Conservation (phyloP, 176 grass and related monocot species). For the Oryza rufipogon region DNA sequence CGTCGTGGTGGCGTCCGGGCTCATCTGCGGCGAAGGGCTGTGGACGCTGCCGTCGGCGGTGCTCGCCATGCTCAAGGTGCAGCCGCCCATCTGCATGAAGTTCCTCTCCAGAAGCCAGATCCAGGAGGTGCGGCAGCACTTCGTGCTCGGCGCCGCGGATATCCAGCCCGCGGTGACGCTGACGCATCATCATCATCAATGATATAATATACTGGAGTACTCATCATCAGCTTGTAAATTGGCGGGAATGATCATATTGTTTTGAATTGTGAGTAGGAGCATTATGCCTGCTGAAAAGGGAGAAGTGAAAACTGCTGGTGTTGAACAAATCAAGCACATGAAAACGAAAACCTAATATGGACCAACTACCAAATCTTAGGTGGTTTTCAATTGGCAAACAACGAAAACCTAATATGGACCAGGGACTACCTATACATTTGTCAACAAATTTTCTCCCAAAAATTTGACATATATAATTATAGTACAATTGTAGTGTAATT, state of each 20-base stretch:
- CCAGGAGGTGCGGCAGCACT: conserved; percentile 12
- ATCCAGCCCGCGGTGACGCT: not conserved
- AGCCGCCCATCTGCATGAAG: conserved; percentile 54
- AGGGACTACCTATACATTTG: too few species aligned
- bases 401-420: too few species aligned
- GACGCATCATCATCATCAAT: too few species aligned
- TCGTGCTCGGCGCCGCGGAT: not conserved
- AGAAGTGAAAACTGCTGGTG: not conserved
- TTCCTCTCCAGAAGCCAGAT: conserved; percentile 34
- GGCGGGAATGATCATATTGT: not conserved
- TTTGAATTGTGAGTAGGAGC: not conserved
- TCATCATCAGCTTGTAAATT: conserved; percentile 31
- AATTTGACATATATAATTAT: too few species aligned
- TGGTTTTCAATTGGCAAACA: too few species aligned
- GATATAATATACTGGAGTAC: too few species aligned
- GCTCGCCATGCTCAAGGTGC: conserved; percentile 29
- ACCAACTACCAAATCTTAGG: too few species aligned
- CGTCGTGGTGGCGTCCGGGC: conserved; percentile 37
- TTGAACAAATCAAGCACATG: not conserved
- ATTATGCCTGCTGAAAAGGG: not conserved
- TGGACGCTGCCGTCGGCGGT: conserved; percentile 41
- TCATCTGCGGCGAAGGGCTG: conserved; percentile 51
- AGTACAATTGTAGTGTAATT: too few species aligned
- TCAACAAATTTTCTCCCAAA: too few species aligned
- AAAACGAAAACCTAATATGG: not conserved